Percentiles rank a stretch among this genome's conserved stretches.
These are phyloP conservation scores for Cryptococcus sp. DNA, from an alignment of 1,284 basidiomycete genomes.

Conservation along the genomic window DNA sequence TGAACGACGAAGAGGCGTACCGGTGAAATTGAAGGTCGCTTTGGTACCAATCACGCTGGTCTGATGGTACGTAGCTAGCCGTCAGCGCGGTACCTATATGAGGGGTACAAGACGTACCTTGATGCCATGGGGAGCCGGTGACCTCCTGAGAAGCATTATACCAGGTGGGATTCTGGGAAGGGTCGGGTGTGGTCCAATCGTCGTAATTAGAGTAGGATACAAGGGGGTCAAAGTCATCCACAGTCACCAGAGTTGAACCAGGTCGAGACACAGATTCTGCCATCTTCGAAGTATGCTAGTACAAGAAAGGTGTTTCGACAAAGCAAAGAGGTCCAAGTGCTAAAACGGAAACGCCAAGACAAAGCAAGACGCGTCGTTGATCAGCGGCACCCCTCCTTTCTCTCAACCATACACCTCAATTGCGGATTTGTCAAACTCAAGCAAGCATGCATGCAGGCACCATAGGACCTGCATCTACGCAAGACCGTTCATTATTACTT, in stretches of 20 bases:
- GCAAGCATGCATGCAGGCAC: too few species aligned
- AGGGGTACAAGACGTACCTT: constrained; percentile 25
- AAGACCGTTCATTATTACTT: too few species aligned
- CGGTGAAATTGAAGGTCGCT: constrained; percentile 38
- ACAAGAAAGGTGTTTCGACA: too few species aligned
- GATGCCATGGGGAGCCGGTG: constrained; percentile 41
- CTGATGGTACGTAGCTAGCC: constrained; percentile 40
- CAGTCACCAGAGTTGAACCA: constrained; percentile 18
- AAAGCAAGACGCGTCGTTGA: neutral
- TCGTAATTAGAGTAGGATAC: constrained; percentile 30
- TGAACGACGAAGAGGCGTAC: constrained; percentile 4
- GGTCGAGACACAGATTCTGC: too few species aligned
- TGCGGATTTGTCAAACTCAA: too few species aligned
- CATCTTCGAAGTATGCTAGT: too few species aligned
- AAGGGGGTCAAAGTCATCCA: constrained; percentile 49
- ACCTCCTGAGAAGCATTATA: constrained; percentile 31
- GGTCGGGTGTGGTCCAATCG: constrained; percentile 46
- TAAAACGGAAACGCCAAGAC: neutral
- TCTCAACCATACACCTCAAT: too few species aligned
- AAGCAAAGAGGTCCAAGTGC: too few species aligned
- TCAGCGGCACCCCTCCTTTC: too few species aligned
- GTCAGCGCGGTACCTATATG: constrained; percentile 12
- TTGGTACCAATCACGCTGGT: constrained; percentile 28
- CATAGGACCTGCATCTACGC: too few species aligned
- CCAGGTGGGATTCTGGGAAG: constrained; percentile 40